Evolutionary conservation across 306 rosid species (phyloP).

Genomic region (Ochetophila trinervis): DNA sequence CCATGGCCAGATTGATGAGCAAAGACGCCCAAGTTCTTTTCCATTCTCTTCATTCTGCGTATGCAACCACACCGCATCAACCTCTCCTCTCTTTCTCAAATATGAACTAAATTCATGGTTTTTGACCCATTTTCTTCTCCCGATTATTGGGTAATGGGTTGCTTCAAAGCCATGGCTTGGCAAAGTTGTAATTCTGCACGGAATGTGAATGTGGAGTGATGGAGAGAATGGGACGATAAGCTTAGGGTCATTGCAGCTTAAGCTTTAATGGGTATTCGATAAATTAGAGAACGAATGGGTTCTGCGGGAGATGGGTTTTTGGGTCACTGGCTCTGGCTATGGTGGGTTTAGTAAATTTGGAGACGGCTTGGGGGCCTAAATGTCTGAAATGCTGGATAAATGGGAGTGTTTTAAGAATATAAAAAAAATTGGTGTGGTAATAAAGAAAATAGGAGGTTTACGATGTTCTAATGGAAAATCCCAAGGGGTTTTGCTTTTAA

Average conservation of each 20-base stretch:
- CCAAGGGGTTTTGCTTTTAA: too few relatives aligned
- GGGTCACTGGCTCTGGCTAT: not conserved
- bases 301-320: not conserved
- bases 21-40: too few relatives aligned
- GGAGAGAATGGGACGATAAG: conserved; percentile 30
- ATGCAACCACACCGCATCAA: too few relatives aligned
- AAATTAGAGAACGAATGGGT: not conserved
- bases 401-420: not conserved
- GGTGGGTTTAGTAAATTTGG: not conserved
- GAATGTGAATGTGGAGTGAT: conserved; percentile 20
- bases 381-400: not conserved
- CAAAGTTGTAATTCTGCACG: conserved; percentile 16
- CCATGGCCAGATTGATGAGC: too few relatives aligned
- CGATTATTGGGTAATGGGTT: conserved; percentile 15
- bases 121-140: too few relatives aligned
- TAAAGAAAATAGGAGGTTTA: not conserved
- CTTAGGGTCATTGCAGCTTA: conserved; percentile 26
- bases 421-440: too few relatives aligned
- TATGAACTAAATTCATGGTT: too few relatives aligned
- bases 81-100: too few relatives aligned
- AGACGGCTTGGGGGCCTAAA: not conserved
- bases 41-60: too few relatives aligned
- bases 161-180: conserved; percentile 31
- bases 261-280: not conserved
- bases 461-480: too few relatives aligned